Evolutionary conservation across 1,139 yeast genomes (phyloP).

Genomic region (Candida albicans): DNA sequence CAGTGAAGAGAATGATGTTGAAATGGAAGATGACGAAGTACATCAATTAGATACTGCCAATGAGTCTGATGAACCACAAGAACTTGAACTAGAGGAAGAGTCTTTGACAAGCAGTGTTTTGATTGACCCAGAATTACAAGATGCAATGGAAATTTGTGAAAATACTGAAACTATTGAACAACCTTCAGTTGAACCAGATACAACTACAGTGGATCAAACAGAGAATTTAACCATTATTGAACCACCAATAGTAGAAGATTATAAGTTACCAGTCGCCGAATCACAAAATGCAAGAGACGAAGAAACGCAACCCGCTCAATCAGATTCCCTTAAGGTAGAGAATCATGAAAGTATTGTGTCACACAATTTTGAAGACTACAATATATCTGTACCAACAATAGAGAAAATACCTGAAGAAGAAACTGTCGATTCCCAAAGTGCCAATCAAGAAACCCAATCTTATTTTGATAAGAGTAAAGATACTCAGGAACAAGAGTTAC

Average conservation of each 20-base stretch:
- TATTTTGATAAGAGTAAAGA: constrained; percentile 7
- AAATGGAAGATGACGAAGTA: constrained; percentile 4
- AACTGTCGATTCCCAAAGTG: constrained; percentile 1
- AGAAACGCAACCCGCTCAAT: neutral
- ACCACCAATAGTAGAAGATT: constrained; percentile 3
- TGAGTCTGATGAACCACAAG: constrained; percentile 2
- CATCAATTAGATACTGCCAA: too few species aligned
- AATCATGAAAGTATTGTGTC: neutral
- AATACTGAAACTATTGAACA: constrained; percentile 1
- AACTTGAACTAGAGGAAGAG: constrained; percentile 8
- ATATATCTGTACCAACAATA: constrained; percentile 1
- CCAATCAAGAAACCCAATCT: neutral
- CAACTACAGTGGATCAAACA: constrained; percentile 1
- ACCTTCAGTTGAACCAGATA: neutral
- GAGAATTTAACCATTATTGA: constrained; percentile 7
- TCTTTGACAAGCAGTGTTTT: constrained; percentile 1
- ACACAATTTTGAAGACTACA: neutral
- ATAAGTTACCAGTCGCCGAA: neutral
- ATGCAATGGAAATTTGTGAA: constrained; percentile 3
- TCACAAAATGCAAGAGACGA: constrained; percentile 8
- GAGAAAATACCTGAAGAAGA: constrained; percentile 2
- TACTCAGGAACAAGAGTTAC: constrained; percentile 5
- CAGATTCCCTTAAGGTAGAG: neutral
- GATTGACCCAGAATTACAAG: constrained; percentile 8
- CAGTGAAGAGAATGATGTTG: constrained; percentile 8